Conservation (phyloP, 1,284 basidiomycete species). For the Ustilago vetiveriae region DNA sequence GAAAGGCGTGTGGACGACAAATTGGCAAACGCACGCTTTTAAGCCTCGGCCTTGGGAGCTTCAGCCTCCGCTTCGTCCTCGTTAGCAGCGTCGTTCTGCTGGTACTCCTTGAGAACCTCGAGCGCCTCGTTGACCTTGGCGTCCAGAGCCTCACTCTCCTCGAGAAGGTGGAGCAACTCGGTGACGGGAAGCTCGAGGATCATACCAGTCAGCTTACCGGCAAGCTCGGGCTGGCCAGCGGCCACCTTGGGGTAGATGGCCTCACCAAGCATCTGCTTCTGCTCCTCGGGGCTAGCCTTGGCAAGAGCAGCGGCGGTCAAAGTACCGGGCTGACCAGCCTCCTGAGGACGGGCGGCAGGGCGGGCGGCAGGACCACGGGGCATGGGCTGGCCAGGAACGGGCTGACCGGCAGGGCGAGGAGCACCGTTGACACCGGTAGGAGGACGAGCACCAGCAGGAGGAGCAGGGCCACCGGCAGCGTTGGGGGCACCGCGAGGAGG, state of each 20-base stretch:
- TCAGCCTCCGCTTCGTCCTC: not conserved
- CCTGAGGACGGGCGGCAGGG: constrained; percentile 40
- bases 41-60: constrained; percentile 16
- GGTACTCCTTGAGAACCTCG: constrained; percentile 66
- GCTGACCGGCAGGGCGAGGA: constrained; percentile 50
- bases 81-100: constrained; percentile 47
- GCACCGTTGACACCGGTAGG: constrained; percentile 55
- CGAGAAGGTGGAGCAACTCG: constrained; percentile 66
- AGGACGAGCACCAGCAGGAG: constrained; percentile 51
- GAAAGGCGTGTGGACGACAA: too few species aligned
- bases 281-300: constrained; percentile 66
- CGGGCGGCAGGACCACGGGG: constrained; percentile 41
- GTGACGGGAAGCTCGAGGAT: constrained; percentile 66
- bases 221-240: constrained; percentile 61
- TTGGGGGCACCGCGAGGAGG: constrained; percentile 60
- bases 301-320: constrained; percentile 65
- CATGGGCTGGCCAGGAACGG: constrained; percentile 51
- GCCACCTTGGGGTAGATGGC: constrained; percentile 67
- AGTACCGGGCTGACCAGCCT: constrained; percentile 51
- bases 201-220: constrained; percentile 67
- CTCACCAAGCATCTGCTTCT: constrained; percentile 68
- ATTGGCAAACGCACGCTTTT: too few species aligned
- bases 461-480: constrained; percentile 48
- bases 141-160: constrained; percentile 64
- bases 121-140: constrained; percentile 66